Conservation (phyloP, 352 stramenopile species). For the Globisporangium spiculum region DNA sequence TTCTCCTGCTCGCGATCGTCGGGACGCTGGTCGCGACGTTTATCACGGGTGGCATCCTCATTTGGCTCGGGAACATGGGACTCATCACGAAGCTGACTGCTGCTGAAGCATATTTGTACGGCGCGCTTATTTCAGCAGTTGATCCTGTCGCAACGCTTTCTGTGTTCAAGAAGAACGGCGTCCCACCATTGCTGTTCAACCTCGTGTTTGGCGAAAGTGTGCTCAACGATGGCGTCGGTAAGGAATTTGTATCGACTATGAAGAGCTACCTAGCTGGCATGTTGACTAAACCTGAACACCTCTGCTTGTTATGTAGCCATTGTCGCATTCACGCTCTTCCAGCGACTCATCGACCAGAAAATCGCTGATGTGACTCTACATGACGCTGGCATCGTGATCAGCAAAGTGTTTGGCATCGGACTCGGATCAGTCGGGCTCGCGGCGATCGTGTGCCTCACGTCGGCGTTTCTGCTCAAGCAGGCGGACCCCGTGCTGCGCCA, state of each 20-base stretch:
- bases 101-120: conserved; percentile 90
- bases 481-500: conserved; percentile 66
- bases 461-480: conserved; percentile 80
- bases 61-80: conserved; percentile 67
- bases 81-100: conserved; percentile 81
- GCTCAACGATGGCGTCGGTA: conserved; percentile 92
- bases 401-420: conserved; percentile 80
- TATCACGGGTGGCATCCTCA: conserved; percentile 70
- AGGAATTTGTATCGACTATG: conserved; percentile 31
- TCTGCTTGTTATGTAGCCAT: conserved; percentile 46
- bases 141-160: conserved; percentile 93
- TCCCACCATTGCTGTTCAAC: conserved; percentile 90
- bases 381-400: conserved; percentile 70
- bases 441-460: conserved; percentile 69
- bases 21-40: conserved; percentile 81
- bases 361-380: conserved; percentile 71
- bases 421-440: conserved; percentile 78
- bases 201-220: conserved; percentile 95
- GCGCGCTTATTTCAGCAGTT: conserved; percentile 90
- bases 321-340: conserved; percentile 80
- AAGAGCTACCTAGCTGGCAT: neutral
- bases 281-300: neutral
- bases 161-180: conserved; percentile 91
- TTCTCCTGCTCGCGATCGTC: conserved; percentile 76
- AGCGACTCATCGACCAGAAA: conserved; percentile 72